Base-by-base conservation (phyloP, 345 rosid species). In the Erucastrum elatum region DNA sequence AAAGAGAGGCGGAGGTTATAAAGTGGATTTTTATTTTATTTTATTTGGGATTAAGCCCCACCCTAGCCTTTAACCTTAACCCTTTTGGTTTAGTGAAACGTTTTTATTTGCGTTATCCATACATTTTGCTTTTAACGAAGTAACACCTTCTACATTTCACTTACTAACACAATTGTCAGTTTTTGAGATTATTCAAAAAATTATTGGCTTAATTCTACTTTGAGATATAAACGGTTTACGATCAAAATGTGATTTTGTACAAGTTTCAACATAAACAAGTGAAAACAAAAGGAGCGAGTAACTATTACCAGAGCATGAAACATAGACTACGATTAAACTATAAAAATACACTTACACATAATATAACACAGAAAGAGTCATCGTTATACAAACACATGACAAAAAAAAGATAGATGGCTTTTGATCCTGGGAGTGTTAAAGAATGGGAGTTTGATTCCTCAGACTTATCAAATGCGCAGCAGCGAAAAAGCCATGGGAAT, bases 1-100 rank as follows among this genome's bases (percentile, higher is more conserved):
- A 88, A 87, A 88, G 86, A 69, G 90, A 93, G 87, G 3, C 4
- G 1, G 61, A 78, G 88, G 87, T 21, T 81, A 85, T 53, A 16
- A 69, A 62, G 69, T 27, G 37, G 13, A 15, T 64, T 21, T 37
- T 92, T 71, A 49, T 12, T 41, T 60, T 66, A 46, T 68, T 58
- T 49, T 49, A 49, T 49, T 49, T n/a, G 8, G n/a, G 56, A 49
- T 12, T 46, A 67, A 67, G 73, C 61, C 79, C 68, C 69, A 76
- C 80, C 69, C 63, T 69, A 61, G 34, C 5, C 29, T 69, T 76
- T 3, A 33, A 33, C 69, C 34, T 31, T 69, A 68, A 68, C 72
- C 72, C 26, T 63, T 62, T 11, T 68, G 63, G 75, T 69, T 67
- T 33, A 75, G 68, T 29, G 68, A 46, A 68, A 76, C 56, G 56